A percentile compares a stretch with the other conserved stretches of the same genome.
These are phyloP conservation scores for Apiotrichum mycotoxinovorans DNA, from an alignment of 1,284 basidiomycete species.

Conservation along the genomic window DNA sequence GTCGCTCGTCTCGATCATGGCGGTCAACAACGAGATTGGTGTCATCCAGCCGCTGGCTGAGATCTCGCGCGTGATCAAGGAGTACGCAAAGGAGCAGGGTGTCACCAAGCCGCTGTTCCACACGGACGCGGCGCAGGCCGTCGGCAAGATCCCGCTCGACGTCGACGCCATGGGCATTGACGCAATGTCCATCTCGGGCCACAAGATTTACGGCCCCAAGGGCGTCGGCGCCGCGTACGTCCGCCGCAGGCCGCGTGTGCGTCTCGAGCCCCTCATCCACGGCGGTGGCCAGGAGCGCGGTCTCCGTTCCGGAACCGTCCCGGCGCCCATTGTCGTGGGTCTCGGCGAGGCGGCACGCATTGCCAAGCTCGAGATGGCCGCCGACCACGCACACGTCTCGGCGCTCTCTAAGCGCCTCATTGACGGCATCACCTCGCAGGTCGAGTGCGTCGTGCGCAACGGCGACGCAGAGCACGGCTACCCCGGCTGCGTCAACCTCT, in stretches of 20 bases:
- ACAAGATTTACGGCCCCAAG: constrained; percentile 99
- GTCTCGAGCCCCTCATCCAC: constrained; percentile 89
- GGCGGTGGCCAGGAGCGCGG: constrained; percentile 98
- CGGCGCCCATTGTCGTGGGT: constrained; percentile 85
- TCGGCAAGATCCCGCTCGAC: constrained; percentile 84
- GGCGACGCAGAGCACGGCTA: constrained; percentile 78
- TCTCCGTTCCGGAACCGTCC: constrained; percentile 86
- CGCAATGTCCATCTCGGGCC: constrained; percentile 91
- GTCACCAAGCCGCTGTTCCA: constrained; percentile 91
- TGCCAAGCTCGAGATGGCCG: constrained; percentile 86
- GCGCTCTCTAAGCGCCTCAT: constrained; percentile 78
- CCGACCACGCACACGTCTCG: constrained; percentile 76
- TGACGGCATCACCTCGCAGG: constrained; percentile 71
- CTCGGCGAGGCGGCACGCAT: constrained; percentile 93
- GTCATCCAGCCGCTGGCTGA: constrained; percentile 97
- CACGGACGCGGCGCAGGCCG: constrained; percentile 95
- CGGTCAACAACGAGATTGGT: constrained; percentile 99
- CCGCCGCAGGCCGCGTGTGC: constrained; percentile 83
- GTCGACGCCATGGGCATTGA: constrained; percentile 96
- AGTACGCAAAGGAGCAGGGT: constrained; percentile 54
- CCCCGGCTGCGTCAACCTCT: constrained; percentile 90
- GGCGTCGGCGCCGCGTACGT: constrained; percentile 95
- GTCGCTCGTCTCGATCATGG: constrained; percentile 91
- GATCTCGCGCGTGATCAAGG: constrained; percentile 74
- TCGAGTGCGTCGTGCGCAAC: constrained; percentile 90